These are phyloP conservation scores for Lentinula aciculospora DNA, from an alignment of 768 basidiomycete species.

Conservation along the genomic window DNA sequence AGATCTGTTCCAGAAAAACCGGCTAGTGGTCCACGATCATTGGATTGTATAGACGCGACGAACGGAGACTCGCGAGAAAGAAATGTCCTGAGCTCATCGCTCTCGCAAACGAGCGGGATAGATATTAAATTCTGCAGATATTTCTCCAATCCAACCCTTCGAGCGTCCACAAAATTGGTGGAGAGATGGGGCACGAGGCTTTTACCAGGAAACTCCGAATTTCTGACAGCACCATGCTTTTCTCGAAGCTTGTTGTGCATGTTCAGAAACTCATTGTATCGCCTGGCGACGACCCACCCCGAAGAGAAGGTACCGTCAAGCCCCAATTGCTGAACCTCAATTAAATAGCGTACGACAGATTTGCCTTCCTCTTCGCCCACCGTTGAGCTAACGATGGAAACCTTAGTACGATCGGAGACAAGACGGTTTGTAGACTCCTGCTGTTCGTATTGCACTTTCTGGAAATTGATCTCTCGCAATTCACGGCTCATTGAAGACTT, in stretches of 20 bases:
- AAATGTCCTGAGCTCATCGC: slow-evolving; percentile 76
- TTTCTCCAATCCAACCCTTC: slow-evolving; percentile 75
- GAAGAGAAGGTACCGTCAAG: slow-evolving; percentile 71
- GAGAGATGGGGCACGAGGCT: slow-evolving; percentile 86
- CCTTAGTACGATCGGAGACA: slow-evolving; percentile 74
- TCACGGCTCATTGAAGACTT: slow-evolving; percentile 80
- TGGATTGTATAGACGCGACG: slow-evolving; percentile 46
- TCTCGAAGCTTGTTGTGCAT: slow-evolving; percentile 87
- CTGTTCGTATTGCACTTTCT: slow-evolving; percentile 89
- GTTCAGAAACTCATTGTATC: slow-evolving; percentile 92
- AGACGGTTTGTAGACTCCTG: slow-evolving; percentile 91
- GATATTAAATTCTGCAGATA: slow-evolving; percentile 84
- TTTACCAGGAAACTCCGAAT: slow-evolving; percentile 89
- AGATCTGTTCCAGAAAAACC: slow-evolving; percentile 67
- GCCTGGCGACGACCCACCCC: slow-evolving; percentile 89
- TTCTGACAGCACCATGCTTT: slow-evolving; percentile 56
- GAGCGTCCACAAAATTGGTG: slow-evolving; percentile 79
- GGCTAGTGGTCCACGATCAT: slow-evolving; percentile 32
- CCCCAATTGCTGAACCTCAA: slow-evolving; percentile 89
- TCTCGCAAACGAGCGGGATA: slow-evolving; percentile 73
- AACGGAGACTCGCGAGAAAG: slow-evolving; percentile 86
- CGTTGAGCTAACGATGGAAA: slow-evolving; percentile 82
- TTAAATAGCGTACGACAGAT: slow-evolving; percentile 85
- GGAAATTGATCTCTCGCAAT: slow-evolving; percentile 78
- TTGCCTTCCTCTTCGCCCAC: slow-evolving; percentile 82